A percentile compares a stretch with the other conserved stretches of the same genome.
These are phyloP conservation scores for Hirsutella thompsonii DNA, from an alignment of 2,329 filamentous ascomycete genomes.

Conservation along the genomic window DNA sequence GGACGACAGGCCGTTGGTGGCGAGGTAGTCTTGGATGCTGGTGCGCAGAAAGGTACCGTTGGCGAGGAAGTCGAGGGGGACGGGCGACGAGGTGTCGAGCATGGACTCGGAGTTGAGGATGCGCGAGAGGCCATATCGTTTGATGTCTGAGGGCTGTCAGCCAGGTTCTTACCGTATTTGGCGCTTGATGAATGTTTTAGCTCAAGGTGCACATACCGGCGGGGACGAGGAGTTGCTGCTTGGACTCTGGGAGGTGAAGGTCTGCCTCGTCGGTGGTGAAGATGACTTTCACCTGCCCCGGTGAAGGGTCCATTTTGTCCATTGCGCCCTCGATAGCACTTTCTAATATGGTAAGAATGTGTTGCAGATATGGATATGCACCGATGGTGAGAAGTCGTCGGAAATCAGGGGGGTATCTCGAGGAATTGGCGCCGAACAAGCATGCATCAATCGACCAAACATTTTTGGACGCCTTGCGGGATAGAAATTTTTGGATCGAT, in stretches of 20 bases:
- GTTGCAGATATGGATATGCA: no score
- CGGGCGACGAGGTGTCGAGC: conserved; percentile 49
- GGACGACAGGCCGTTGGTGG: conserved; percentile 71
- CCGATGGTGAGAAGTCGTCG: no score
- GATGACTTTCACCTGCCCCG: conserved; percentile 50
- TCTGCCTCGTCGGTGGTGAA: conserved; percentile 53
- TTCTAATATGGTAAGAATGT: no score
- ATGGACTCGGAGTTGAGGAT: conserved; percentile 62
- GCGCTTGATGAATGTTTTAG: background rate
- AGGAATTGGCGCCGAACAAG: conserved; percentile 1
- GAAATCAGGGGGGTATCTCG: background rate
- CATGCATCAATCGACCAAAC: background rate
- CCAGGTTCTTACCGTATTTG: background rate
- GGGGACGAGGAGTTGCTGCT: conserved; percentile 49
- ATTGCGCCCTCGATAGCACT: no score
- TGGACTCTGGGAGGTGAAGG: conserved; percentile 49
- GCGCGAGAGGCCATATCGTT: conserved; percentile 56
- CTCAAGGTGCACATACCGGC: conserved; percentile 27
- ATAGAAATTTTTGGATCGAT: no score
- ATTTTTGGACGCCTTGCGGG: no score
- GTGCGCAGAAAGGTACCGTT: conserved; percentile 86
- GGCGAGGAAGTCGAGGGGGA: conserved; percentile 89
- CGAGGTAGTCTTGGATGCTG: conserved; percentile 82
- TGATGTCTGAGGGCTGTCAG: conserved; percentile 37
- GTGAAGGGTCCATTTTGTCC: conserved; percentile 22